Evolutionary conservation across 176 grass and related monocot genomes (phyloP).

Genomic region (Zea luxurians): DNA sequence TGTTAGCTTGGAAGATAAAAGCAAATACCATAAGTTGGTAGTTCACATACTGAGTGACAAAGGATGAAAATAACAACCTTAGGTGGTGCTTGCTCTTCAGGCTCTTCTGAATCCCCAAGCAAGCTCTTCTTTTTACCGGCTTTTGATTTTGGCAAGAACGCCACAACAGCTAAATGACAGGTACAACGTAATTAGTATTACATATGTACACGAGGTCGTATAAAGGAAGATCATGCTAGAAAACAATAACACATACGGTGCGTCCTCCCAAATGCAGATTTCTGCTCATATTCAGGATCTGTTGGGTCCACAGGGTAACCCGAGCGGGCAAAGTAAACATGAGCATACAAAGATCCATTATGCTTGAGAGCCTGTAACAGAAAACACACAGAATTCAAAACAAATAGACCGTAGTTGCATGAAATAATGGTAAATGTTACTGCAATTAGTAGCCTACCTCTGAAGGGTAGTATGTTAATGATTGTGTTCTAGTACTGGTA

Average conservation of each 20-base stretch:
- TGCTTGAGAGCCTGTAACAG: constrained; percentile 75
- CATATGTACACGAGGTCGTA: constrained; percentile 20
- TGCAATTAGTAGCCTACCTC: constrained; percentile 57
- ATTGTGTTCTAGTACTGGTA: constrained; percentile 61
- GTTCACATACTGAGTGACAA: background rate
- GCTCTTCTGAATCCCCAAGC: constrained; percentile 62
- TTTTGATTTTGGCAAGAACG: constrained; percentile 94
- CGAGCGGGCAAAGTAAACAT: constrained; percentile 94
- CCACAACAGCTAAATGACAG: constrained; percentile 70
- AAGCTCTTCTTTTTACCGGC: constrained; percentile 91
- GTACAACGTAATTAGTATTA: constrained; percentile 3
- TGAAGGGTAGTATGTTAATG: constrained; percentile 81
- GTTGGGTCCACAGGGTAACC: constrained; percentile 95
- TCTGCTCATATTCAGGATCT: constrained; percentile 91
- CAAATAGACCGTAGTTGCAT: background rate
- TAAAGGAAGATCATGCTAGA: background rate
- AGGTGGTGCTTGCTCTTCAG: constrained; percentile 43
- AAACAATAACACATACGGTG: constrained; percentile 57
- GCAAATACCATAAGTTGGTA: background rate
- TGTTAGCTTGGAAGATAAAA: constrained; percentile 38
- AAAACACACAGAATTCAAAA: background rate
- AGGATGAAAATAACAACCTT: constrained; percentile 44
- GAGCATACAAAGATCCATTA: constrained; percentile 92
- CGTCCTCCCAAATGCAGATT: constrained; percentile 76
- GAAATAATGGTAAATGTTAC: constrained; percentile 6